Evolutionary conservation across 139 green algal species (phyloP).

Genomic region (Yamagishiella unicocca): DNA sequence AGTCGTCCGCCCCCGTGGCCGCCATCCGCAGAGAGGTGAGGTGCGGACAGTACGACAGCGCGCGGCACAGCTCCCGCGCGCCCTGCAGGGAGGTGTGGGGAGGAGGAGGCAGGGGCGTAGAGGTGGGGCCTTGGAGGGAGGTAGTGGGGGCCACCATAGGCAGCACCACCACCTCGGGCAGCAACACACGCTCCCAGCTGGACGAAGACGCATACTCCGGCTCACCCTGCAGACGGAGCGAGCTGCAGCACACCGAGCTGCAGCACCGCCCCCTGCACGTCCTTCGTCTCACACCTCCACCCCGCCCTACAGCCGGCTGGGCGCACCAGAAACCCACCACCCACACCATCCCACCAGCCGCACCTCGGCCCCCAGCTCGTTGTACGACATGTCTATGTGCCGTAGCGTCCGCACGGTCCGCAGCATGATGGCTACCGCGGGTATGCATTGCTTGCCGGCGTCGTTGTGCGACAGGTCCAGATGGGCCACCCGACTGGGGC

Average conservation of each 20-base stretch:
- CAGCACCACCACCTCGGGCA: not conserved
- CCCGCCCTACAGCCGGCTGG: too few relatives aligned
- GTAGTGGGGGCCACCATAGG: not conserved
- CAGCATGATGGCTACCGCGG: not conserved
- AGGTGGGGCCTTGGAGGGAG: not conserved
- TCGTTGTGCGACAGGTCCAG: slow-evolving; percentile 12
- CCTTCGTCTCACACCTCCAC: too few relatives aligned
- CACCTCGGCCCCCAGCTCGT: slow-evolving; percentile 34
- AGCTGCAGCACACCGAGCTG: too few relatives aligned
- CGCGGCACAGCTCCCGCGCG: slow-evolving; percentile 3
- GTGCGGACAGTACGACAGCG: slow-evolving; percentile 11
- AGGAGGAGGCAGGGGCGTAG: not conserved
- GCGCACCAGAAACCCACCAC: not conserved
- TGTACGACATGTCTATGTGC: slow-evolving; percentile 29
- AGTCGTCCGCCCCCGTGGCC: slow-evolving; percentile 24
- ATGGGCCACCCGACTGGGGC: not conserved
- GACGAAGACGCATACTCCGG: too few relatives aligned
- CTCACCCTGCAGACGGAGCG: not conserved
- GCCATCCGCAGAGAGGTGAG: not conserved
- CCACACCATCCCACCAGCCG: not conserved
- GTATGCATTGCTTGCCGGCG: not conserved
- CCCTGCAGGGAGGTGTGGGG: not conserved
- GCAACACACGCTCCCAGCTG: too few relatives aligned
- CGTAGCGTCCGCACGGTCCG: not conserved
- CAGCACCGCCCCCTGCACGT: not conserved